Conservation (phyloP, 2,329 filamentous ascomycete species). For the Calcarisporium arbuscula region DNA sequence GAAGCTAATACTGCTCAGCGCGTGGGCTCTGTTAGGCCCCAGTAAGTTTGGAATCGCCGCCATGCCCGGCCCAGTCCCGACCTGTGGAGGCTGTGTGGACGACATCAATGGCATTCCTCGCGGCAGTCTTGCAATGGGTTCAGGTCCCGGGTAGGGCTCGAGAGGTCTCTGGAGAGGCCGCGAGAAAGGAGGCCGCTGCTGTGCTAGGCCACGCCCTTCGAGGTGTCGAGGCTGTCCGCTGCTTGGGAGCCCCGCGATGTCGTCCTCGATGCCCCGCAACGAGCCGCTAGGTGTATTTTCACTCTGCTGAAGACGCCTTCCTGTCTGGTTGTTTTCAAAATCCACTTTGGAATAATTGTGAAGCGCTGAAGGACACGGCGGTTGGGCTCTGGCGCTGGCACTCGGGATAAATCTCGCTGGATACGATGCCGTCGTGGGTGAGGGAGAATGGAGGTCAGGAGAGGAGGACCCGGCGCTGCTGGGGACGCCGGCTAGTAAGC, state of each 20-base stretch:
- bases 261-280: neutral
- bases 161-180: too few species aligned
- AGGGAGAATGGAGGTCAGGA: conserved; percentile 8
- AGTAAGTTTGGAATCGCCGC: conserved; percentile 20
- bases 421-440: conserved; percentile 2
- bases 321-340: too few species aligned
- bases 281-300: too few species aligned
- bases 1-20: conserved; percentile 20
- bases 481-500: conserved; percentile 15
- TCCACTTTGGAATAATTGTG: too few species aligned
- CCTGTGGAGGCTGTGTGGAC: neutral
- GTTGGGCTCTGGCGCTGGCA: neutral
- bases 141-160: neutral
- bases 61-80: conserved; percentile 2
- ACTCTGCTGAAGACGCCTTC: too few species aligned
- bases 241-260: too few species aligned
- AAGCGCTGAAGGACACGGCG: neutral
- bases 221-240: neutral
- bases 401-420: conserved; percentile 1
- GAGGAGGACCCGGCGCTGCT: conserved; percentile 8
- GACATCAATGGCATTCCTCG: neutral
- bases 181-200: too few species aligned
- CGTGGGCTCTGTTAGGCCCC: conserved; percentile 11
- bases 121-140: too few species aligned
- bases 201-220: too few species aligned